A percentile compares a stretch with the other conserved stretches of the same genome.
Evolutionary conservation across 371 early-diverging fungal genomes (phyloP).

Genomic region (Umbelopsis sp.): DNA sequence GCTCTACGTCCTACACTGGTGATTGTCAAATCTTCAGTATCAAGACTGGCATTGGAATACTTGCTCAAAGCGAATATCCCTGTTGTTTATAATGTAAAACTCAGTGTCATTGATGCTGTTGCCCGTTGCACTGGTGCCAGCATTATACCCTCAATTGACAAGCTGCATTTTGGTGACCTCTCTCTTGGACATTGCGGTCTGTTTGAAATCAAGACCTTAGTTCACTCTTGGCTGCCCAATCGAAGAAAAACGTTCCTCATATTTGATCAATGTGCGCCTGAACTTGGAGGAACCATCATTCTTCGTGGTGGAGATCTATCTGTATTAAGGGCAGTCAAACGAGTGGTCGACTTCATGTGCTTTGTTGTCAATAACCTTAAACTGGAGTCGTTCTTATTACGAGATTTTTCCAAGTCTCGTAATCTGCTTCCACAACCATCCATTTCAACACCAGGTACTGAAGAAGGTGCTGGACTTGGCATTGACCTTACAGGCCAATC

Average conservation of each 20-base stretch:
- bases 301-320: slow-evolving; percentile 77
- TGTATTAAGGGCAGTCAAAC: slow-evolving; percentile 71
- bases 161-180: slow-evolving; percentile 66
- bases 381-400: slow-evolving; percentile 76
- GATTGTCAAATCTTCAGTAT: slow-evolving; percentile 75
- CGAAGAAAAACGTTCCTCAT: slow-evolving; percentile 83
- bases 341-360: slow-evolving; percentile 77
- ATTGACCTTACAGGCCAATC: slow-evolving; percentile 10
- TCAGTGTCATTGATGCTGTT: slow-evolving; percentile 75
- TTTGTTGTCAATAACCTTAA: slow-evolving; percentile 82
- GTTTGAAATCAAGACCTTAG: slow-evolving; percentile 78
- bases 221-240: slow-evolving; percentile 76
- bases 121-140: slow-evolving; percentile 85
- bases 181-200: slow-evolving; percentile 75
- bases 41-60: slow-evolving; percentile 81
- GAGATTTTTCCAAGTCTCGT: slow-evolving; percentile 66
- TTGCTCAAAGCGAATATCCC: slow-evolving; percentile 77
- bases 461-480: not conserved
- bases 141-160: slow-evolving; percentile 79
- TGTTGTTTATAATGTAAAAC: slow-evolving; percentile 84
- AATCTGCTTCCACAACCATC: slow-evolving; percentile 24
- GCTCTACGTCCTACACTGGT: slow-evolving; percentile 80
- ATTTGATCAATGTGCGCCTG: slow-evolving; percentile 80
- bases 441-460: not conserved
- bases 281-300: slow-evolving; percentile 85